phyloP scores from a whole-genome alignment of 116 monocot species.

The Cymodocea nodosa region DNA sequence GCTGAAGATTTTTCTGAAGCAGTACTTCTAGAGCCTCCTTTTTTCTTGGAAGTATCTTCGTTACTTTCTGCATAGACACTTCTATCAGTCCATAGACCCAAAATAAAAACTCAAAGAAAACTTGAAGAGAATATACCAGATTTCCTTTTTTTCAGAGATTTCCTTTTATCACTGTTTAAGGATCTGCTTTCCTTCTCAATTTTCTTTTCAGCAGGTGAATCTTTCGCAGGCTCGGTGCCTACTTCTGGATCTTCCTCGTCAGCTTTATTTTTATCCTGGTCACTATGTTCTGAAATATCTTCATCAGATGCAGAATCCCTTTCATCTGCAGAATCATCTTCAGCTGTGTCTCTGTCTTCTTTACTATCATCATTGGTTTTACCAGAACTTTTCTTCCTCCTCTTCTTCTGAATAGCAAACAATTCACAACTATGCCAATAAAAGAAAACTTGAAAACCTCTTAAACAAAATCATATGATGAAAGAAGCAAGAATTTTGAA shows the following conservation, averaged over 20 bases:
- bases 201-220: conserved; percentile 3
- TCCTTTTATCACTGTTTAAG: not conserved
- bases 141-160: conserved; percentile 1
- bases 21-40: not conserved
- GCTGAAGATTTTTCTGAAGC: not conserved
- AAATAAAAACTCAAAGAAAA: not conserved
- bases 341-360: not conserved
- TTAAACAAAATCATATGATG: no score
- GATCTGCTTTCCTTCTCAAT: conserved; percentile 1
- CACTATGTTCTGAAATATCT: not conserved
- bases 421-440: not conserved
- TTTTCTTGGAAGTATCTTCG: conserved; percentile 1
- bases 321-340: conserved; percentile 3
- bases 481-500: no score
- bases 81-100: not conserved
- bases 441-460: not conserved
- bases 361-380: not conserved
- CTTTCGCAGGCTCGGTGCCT: not conserved
- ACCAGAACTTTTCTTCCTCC: not conserved
- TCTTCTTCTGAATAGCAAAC: conserved; percentile 6
- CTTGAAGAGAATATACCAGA: not conserved
- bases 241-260: conserved; percentile 4
- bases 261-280: conserved; percentile 9
- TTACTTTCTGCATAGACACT: not conserved
- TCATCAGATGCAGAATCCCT: conserved; percentile 2